These are phyloP conservation scores for Sarocladium kiliense DNA, from an alignment of 2,329 filamentous ascomycete species.

Conservation along the genomic window DNA sequence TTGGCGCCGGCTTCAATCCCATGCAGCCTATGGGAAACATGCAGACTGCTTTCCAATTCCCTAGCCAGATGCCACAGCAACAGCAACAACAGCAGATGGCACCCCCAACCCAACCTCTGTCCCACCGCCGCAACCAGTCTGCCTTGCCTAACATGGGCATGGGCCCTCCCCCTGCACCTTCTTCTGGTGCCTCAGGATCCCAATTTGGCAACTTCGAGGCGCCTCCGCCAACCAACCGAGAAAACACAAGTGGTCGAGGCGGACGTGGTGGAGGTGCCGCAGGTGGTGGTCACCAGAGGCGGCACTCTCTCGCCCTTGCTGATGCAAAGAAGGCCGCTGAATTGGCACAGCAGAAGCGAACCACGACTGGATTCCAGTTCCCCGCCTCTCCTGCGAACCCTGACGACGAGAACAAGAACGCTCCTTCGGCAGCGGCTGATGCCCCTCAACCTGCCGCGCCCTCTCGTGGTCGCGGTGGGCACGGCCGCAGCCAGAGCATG, in stretches of 20 bases:
- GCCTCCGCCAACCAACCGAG: slow-evolving; percentile 29
- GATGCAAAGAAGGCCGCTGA: slow-evolving; percentile 98
- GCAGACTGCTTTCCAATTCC: slow-evolving; percentile 81
- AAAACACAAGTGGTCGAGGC: slow-evolving; percentile 51
- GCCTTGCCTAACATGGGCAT: slow-evolving; percentile 89
- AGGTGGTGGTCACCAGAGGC: slow-evolving; percentile 78
- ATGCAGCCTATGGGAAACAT: slow-evolving; percentile 78
- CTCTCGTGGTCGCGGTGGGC: slow-evolving; percentile 53
- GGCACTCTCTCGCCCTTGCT: slow-evolving; percentile 89
- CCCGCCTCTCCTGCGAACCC: slow-evolving; percentile 63
- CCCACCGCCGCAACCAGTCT: slow-evolving; percentile 97
- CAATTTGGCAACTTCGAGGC: slow-evolving; percentile 75
- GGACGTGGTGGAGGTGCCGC: slow-evolving; percentile 65
- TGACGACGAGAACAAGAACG: slow-evolving; percentile 39
- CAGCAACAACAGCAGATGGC: slow-evolving; percentile 66
- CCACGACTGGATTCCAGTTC: slow-evolving; percentile 91
- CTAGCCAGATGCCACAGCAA: slow-evolving; percentile 68
- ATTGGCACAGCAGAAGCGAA: slow-evolving; percentile 92
- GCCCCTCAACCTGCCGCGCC: slow-evolving; percentile 36
- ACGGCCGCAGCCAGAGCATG: slow-evolving; percentile 88
- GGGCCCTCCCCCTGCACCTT: slow-evolving; percentile 84
- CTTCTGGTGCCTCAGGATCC: slow-evolving; percentile 78
- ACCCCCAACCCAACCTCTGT: slow-evolving; percentile 69
- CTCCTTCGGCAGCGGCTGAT: slow-evolving; percentile 25
- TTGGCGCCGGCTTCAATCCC: slow-evolving; percentile 72